phyloP scores from a whole-genome alignment of 768 basidiomycete genomes.

The Coprinopsis sp. region DNA sequence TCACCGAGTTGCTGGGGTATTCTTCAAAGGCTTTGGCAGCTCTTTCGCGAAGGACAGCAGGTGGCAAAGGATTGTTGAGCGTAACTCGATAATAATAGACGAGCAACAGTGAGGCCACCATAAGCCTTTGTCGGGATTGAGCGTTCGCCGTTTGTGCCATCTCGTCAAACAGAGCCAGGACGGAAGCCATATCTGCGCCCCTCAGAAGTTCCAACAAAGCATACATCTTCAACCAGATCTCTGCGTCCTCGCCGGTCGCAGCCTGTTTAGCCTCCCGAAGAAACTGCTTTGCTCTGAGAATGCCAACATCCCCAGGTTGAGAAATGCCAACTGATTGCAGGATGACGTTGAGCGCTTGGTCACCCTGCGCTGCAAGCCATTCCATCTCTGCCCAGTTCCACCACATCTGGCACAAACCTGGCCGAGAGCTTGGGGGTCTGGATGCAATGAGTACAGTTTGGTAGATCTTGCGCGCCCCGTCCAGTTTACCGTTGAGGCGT shows the following conservation, averaged over 20 bases:
- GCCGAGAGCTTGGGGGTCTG: slow-evolving; percentile 28
- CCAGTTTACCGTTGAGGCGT: slow-evolving; percentile 53
- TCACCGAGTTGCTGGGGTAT: slow-evolving; percentile 67
- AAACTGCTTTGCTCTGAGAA: slow-evolving; percentile 60
- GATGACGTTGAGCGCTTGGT: slow-evolving; percentile 49
- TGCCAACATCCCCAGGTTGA: slow-evolving; percentile 44
- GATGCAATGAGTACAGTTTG: slow-evolving; percentile 56
- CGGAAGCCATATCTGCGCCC: slow-evolving; percentile 33
- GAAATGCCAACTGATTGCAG: slow-evolving; percentile 51
- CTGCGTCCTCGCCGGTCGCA: slow-evolving; percentile 23
- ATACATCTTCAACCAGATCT: slow-evolving; percentile 61
- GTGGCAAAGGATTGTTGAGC: slow-evolving; percentile 55
- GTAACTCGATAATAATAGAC: slow-evolving; percentile 54
- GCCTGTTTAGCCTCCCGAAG: slow-evolving; percentile 48
- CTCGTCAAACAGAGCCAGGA: slow-evolving; percentile 40
- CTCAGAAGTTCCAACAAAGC: slow-evolving; percentile 63
- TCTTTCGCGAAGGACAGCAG: slow-evolving; percentile 53
- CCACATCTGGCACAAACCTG: slow-evolving; percentile 51
- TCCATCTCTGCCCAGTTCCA: slow-evolving; percentile 86
- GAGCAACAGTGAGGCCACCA: slow-evolving; percentile 51
- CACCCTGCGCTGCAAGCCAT: slow-evolving; percentile 55
- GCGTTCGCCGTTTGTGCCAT: slow-evolving; percentile 18
- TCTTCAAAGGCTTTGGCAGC: slow-evolving; percentile 47
- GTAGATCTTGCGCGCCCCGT: slow-evolving; percentile 77
- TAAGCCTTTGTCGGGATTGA: slow-evolving; percentile 48